Evolutionary conservation across 257 asterid species (phyloP).

Genomic region (Nicotiana attenuata): DNA sequence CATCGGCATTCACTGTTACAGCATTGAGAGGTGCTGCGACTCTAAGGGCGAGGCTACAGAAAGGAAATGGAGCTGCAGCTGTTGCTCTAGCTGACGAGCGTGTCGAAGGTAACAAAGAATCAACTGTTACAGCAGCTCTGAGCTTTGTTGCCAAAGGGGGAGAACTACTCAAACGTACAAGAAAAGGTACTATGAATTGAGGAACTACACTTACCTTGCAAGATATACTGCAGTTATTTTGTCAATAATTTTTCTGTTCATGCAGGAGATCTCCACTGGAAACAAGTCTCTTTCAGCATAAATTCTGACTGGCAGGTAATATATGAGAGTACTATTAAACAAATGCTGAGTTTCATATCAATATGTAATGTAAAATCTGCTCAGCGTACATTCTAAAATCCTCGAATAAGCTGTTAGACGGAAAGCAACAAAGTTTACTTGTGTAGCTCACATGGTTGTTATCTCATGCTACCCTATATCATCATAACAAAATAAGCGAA

Average conservation of each 20-base stretch:
- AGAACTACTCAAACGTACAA: conserved; percentile 76
- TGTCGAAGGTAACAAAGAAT: conserved; percentile 38
- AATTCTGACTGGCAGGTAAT: conserved; percentile 61
- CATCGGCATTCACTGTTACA: conserved; percentile 22
- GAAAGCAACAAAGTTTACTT: neutral
- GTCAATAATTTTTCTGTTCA: conserved; percentile 12
- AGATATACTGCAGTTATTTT: neutral
- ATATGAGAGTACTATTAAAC: neutral
- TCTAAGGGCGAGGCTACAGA: conserved; percentile 53
- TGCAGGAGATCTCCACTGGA: conserved; percentile 92
- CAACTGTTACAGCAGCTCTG: conserved; percentile 37
- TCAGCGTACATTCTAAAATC: neutral
- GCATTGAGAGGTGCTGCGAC: conserved; percentile 85
- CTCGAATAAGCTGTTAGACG: neutral
- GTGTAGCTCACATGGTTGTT: conserved; percentile 2
- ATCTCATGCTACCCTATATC: neutral
- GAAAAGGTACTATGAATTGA: conserved; percentile 50
- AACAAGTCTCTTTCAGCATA: conserved; percentile 66
- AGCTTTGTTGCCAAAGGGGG: conserved; percentile 61
- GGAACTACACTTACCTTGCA: conserved; percentile 1
- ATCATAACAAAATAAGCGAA: neutral
- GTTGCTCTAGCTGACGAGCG: conserved; percentile 43
- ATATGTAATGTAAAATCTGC: neutral
- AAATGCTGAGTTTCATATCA: neutral
- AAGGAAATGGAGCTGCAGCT: conserved; percentile 44